Evolutionary conservation across 169 alveolate species (phyloP), one percentile per base, ranked within the genome.

Genomic region (Eimeria maxima): DNA sequence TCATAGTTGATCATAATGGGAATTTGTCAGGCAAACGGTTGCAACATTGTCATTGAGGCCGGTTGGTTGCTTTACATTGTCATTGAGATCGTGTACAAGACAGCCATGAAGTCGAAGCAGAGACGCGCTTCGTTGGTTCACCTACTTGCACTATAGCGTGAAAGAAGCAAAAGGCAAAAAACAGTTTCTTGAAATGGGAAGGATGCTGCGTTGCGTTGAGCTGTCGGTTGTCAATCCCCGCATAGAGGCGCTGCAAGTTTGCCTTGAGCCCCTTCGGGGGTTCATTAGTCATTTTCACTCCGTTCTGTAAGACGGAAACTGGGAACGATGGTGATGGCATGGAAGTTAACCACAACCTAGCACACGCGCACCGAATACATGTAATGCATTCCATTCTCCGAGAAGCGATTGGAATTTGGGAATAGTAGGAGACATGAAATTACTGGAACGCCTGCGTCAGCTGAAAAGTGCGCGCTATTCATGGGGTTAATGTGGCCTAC

Each of bases 241-340:
- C 90, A 71, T 71, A 95, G 71, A 89, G 94, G 29, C 99, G 96
- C 80, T 97, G 98, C 74, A 98, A 95, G 92, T 98, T 98, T 81
- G 98, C 98, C 90, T 97, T 98, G 65, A 99, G 97, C 29, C 99
- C 99, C 95, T 98, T 97, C 7, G 99, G 99, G 20, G 99, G 99
- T 93, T 99, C 99, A 90, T 98, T 98, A 69, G 99, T 99, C 96
- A 98, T 98, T 96, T 99, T 99, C 73, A 99, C 97, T 69, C 99
- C 99, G 93, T 98, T 98, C 97, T 98, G 97, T 93, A 97, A 86
- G 42, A 96, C 94, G 27, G 97, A 94, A 55, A 97, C 97, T 13
- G 98, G 99, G 97, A 98, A 98, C 55, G 97, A 98, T 29, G 97
- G 97, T 27, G 98, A 97, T 45, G 99, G 99, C 97, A 98, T 97